These are phyloP conservation scores for Moniliella sp. DNA, from an alignment of 1,284 basidiomycete species.

Conservation along the genomic window DNA sequence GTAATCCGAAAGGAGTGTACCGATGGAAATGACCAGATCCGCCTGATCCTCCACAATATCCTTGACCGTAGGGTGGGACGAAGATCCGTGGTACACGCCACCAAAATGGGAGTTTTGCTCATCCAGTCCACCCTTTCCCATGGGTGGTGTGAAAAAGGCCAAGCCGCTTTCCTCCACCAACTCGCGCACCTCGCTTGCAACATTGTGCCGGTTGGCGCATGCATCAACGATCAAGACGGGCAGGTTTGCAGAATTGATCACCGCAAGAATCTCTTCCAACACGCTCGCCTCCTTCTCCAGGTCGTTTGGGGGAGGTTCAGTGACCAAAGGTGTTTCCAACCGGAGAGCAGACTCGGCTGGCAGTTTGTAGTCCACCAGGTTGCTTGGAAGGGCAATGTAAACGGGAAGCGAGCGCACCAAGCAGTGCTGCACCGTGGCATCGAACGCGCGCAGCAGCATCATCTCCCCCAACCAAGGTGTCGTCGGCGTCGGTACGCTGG, in stretches of 20 bases:
- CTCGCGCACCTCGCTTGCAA: constrained; percentile 47
- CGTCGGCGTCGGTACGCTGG: too few relatives aligned
- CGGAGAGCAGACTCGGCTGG: constrained; percentile 46
- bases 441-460: constrained; percentile 50
- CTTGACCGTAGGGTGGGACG: constrained; percentile 42
- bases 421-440: constrained; percentile 54
- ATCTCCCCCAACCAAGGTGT: too few relatives aligned
- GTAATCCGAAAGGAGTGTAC: constrained; percentile 63
- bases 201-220: constrained; percentile 62
- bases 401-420: constrained; percentile 55
- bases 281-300: constrained; percentile 41
- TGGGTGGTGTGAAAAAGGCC: constrained; percentile 44
- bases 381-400: constrained; percentile 72
- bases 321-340: constrained; percentile 41
- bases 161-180: constrained; percentile 47
- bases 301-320: constrained; percentile 37
- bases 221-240: constrained; percentile 68
- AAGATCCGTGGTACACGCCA: constrained; percentile 43
- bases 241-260: constrained; percentile 47
- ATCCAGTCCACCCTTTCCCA: constrained; percentile 65
- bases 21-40: constrained; percentile 66
- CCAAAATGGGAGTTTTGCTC: constrained; percentile 71
- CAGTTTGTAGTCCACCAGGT: constrained; percentile 53
- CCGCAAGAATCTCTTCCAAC: constrained; percentile 43
- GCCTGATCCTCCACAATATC: constrained; percentile 56